phyloP scores from a whole-genome alignment of 2,329 filamentous ascomycete genomes.

The Botrytis fragariae region DNA sequence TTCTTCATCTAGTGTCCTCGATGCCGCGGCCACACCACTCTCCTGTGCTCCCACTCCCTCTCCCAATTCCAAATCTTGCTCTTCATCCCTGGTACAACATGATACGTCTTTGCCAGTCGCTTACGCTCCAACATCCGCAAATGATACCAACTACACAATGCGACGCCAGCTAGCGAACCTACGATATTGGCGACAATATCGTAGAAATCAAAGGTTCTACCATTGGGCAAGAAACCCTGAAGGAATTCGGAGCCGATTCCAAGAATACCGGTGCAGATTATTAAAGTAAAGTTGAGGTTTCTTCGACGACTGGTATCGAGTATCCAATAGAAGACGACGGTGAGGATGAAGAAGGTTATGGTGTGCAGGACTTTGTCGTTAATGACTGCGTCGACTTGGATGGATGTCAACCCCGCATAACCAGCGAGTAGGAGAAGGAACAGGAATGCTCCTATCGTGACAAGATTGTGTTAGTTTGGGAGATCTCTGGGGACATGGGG shows the following conservation, averaged over 20 bases:
- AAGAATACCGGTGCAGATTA: constrained; percentile 71
- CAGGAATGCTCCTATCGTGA: constrained; percentile 61
- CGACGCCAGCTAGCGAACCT: constrained; percentile 70
- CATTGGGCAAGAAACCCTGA: constrained; percentile 72
- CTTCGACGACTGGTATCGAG: constrained; percentile 86
- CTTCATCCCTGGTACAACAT: constrained; percentile 60
- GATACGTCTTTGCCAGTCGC: constrained; percentile 70
- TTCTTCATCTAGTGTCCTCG: constrained; percentile 67
- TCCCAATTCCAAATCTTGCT: constrained; percentile 73
- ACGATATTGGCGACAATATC: constrained; percentile 86
- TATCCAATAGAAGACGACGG: constrained; percentile 92
- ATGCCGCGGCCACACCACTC: constrained; percentile 54
- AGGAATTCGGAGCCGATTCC: constrained; percentile 74
- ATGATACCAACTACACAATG: constrained; percentile 86
- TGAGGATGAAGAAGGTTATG: constrained; percentile 85
- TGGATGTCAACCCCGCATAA: constrained; percentile 72
- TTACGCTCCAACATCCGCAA: constrained; percentile 91
- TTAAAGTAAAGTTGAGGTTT: constrained; percentile 76
- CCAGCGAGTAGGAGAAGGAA: constrained; percentile 71
- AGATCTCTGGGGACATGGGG: background rate
- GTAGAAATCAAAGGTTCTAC: constrained; percentile 69
- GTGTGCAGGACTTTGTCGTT: constrained; percentile 91
- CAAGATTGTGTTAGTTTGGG: constrained; percentile 21
- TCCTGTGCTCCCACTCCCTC: constrained; percentile 57
- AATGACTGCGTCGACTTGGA: constrained; percentile 56